Evolutionary conservation across 805 yeast genomes (phyloP), one percentile per base, ranked within the genome.

Genomic region (Hanseniaspora lachancei): DNA sequence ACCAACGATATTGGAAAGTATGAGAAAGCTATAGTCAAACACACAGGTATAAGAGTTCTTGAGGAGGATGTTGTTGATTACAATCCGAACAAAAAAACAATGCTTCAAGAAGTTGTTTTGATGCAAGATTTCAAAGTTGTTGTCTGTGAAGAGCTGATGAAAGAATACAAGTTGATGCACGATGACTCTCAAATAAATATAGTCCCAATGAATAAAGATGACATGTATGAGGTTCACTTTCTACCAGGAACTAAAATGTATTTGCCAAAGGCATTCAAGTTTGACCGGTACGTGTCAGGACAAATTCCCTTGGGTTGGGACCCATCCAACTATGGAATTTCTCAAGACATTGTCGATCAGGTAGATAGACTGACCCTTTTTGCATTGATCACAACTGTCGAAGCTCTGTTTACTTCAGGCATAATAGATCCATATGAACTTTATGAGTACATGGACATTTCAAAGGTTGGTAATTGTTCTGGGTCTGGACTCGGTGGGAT

Each of bases 401-500:
- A 87, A 72, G 93, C 95, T 2, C 77, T 87, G 60, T 74, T 87
- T 59, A 71, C 84, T 54, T 77, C 95, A 55, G 96, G 96, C 76
- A 70, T 87, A 62, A 84, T 93, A 55, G 95, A 87, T 69, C 95
- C 96, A 54, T 87, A 85, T 68, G 96, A 87, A 72, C 84, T 88
- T 74, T 87, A 87, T 77, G 81, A 86, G 73, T 88, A 87, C 66
- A 89, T 88, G 51, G 95, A 87, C 68, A 88, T 87, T 49, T 84
- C 95, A 39, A 95, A 87, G 70, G 86, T 87, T 60, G 95, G 95
- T 68, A 87, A 86, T 76, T 86, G 95, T 74, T 79, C 89, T 40
- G 96, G 96, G 69, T 84, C 93, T 49, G 95, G 96, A 74, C 83
- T 87, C 84, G 95, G 96, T 68, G 96, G 95, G 77, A 84, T 86